phyloP scores from a whole-genome alignment of 352 stramenopile species.

The Phytophthora litchii region DNA sequence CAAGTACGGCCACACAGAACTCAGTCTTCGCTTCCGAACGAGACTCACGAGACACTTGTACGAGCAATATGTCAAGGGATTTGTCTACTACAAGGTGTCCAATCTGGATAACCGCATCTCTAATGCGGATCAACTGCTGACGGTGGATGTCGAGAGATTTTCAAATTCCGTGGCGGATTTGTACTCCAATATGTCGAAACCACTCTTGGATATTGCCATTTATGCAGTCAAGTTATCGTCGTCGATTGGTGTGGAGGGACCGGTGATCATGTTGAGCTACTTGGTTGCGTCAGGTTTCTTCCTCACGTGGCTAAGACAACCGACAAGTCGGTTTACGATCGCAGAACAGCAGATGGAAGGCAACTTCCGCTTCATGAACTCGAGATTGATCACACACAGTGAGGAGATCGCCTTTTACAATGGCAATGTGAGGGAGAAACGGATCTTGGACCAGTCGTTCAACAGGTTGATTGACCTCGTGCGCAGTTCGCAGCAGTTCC shows the following conservation, averaged over 20 bases:
- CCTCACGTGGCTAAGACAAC: slow-evolving; percentile 74
- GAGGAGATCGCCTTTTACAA: slow-evolving; percentile 94
- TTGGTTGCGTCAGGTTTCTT: slow-evolving; percentile 71
- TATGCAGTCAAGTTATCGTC: slow-evolving; percentile 73
- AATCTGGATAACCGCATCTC: slow-evolving; percentile 90
- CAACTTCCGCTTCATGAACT: slow-evolving; percentile 90
- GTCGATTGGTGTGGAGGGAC: slow-evolving; percentile 76
- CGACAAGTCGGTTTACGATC: slow-evolving; percentile 82
- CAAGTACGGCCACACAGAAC: slow-evolving; percentile 83
- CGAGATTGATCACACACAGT: slow-evolving; percentile 86
- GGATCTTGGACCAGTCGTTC: slow-evolving; percentile 79
- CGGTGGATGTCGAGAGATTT: slow-evolving; percentile 88
- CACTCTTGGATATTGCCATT: slow-evolving; percentile 82
- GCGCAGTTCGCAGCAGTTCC: slow-evolving; percentile 83
- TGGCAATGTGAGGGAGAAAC: slow-evolving; percentile 85
- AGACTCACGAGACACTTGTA: slow-evolving; percentile 84
- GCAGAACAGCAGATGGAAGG: slow-evolving; percentile 84
- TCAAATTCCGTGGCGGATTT: slow-evolving; percentile 82
- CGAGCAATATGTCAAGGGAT: slow-evolving; percentile 85
- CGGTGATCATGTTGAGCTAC: slow-evolving; percentile 72
- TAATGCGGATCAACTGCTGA: slow-evolving; percentile 89
- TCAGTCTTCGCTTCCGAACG: slow-evolving; percentile 84
- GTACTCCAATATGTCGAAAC: slow-evolving; percentile 91
- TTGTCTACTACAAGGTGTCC: slow-evolving; percentile 92
- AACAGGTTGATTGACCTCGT: slow-evolving; percentile 63